Evolutionary conservation across 78 protist species (phyloP).

Genomic region (Dictyostelium discoideum): dicty_2.7 NC_007090.3:38501-39000

Average conservation of each 20-base stretch:
- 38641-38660: no score
- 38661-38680: no score
- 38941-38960: no score
- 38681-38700: no score
- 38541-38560: neutral
- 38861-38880: neutral
- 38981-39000: no score
- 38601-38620: neutral
- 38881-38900: neutral
- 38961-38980: no score
- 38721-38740: no score
- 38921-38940: no score
- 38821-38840: neutral
- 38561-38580: neutral
- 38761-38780: neutral
- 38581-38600: neutral
- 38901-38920: neutral
- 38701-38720: neutral
- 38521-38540: neutral
- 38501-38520: neutral
- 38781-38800: neutral
- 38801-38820: neutral
- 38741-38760: neutral
- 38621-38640: no score
- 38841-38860: neutral